Conservation (phyloP, 2,329 filamentous ascomycete species). For the Beauveria bassiana region DNA sequence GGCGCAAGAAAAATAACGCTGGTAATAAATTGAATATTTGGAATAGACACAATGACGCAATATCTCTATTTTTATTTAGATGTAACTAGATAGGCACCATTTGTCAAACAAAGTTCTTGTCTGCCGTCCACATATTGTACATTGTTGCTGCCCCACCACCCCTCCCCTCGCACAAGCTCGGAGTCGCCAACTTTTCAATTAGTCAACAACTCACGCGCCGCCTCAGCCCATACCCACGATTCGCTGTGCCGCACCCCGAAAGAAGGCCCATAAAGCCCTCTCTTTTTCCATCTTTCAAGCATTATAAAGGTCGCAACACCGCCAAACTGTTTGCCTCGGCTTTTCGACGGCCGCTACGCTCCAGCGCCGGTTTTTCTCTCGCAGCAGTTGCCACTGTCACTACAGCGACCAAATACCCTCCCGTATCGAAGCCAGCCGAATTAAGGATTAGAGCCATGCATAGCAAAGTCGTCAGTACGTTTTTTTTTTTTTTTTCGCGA, state of each 20-base stretch:
- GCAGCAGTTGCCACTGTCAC: slow-evolving; percentile 54
- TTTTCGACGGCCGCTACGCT: slow-evolving; percentile 68
- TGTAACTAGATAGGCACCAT: not conserved
- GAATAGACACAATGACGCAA: not conserved
- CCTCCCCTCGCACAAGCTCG: slow-evolving; percentile 3
- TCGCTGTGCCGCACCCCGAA: not conserved
- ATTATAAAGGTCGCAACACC: slow-evolving; percentile 26
- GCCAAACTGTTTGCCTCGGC: slow-evolving; percentile 90
- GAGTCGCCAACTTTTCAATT: slow-evolving; percentile 5
- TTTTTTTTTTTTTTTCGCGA: slow-evolving; percentile 23
- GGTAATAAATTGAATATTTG: not conserved
- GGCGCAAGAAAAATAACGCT: not conserved
- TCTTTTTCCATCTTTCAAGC: not conserved
- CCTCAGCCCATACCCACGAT: not conserved
- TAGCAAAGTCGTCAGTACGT: slow-evolving; percentile 82
- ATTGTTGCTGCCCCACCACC: slow-evolving; percentile 5
- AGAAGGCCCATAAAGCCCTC: slow-evolving; percentile 7
- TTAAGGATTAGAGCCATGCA: slow-evolving; percentile 64
- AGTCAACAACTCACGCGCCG: slow-evolving; percentile 8
- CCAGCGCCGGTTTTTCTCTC: slow-evolving; percentile 65
- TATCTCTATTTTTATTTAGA: not conserved
- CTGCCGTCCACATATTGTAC: not conserved
- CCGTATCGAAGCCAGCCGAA: slow-evolving; percentile 16
- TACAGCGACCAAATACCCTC: slow-evolving; percentile 21
- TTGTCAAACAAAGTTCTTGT: not conserved